Conservation (phyloP, 495 filamentous ascomycete genomes). For the Xylaria acuta region DNA sequence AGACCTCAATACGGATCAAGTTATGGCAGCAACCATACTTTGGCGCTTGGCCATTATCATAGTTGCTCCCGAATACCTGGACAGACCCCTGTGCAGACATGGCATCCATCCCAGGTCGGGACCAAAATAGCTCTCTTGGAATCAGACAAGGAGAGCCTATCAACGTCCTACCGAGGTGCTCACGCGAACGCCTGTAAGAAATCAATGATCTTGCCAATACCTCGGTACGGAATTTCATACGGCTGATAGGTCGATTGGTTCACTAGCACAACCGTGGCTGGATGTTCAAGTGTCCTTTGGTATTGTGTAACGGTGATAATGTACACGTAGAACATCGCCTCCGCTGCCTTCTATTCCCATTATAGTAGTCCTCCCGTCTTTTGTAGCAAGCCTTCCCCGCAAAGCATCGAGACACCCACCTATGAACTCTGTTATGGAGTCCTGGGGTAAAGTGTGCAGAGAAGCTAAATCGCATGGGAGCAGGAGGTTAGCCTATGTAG, state of each 20-base stretch:
- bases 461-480: background rate
- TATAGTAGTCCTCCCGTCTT: background rate
- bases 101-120: background rate
- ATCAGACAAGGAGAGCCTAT: background rate
- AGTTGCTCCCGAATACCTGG: background rate
- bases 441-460: slow-evolving; percentile 9
- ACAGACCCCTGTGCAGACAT: background rate
- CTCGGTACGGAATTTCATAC: background rate
- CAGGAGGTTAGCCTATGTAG: background rate
- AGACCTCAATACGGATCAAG: background rate
- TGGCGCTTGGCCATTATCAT: background rate
- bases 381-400: slow-evolving; percentile 9
- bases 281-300: background rate
- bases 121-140: background rate
- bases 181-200: background rate
- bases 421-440: no score
- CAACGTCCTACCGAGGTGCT: background rate
- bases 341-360: background rate
- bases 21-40: background rate
- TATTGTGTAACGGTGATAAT: background rate
- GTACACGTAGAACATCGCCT: background rate
- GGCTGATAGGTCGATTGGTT: background rate
- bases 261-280: background rate
- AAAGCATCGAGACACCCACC: background rate
- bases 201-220: background rate